Conservation (phyloP, 164 flowering plant genomes). For the Pachysandra terminalis region DNA sequence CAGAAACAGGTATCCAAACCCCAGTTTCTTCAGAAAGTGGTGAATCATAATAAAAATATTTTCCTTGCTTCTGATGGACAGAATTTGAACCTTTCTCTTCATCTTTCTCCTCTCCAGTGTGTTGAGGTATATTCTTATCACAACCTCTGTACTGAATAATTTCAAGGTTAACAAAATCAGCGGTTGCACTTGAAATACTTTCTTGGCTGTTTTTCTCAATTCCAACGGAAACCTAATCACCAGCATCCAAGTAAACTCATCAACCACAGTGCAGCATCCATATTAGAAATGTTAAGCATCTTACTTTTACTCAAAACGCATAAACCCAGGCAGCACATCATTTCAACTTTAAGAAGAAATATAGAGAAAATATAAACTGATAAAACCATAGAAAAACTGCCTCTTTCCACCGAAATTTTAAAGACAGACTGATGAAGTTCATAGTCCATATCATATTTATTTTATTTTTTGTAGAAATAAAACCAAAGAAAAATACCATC, state of each 20-base stretch:
- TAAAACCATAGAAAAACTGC: neutral
- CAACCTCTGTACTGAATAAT: neutral
- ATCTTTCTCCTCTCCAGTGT: no score
- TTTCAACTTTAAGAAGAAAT: no score
- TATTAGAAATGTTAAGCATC: neutral
- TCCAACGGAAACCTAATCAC: neutral
- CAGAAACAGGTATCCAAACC: slow-evolving; percentile 94
- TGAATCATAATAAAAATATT: slow-evolving; percentile 68
- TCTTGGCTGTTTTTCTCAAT: neutral
- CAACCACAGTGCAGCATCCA: neutral
- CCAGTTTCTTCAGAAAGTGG: slow-evolving; percentile 92
- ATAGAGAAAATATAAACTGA: no score
- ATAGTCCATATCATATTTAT: no score
- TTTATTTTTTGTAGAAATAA: no score
- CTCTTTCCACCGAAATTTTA: neutral
- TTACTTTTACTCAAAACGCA: neutral
- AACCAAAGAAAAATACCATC: no score
- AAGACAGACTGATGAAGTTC: no score
- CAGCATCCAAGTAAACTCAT: neutral
- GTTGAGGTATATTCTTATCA: neutral
- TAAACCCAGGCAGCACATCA: no score
- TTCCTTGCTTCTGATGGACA: slow-evolving; percentile 37
- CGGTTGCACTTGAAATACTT: neutral
- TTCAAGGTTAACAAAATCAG: neutral
- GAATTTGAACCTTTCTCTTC: slow-evolving; percentile 5